These are phyloP conservation scores for Trichoderma asperelloides DNA, from an alignment of 495 filamentous ascomycete species.

Conservation along the genomic window DNA sequence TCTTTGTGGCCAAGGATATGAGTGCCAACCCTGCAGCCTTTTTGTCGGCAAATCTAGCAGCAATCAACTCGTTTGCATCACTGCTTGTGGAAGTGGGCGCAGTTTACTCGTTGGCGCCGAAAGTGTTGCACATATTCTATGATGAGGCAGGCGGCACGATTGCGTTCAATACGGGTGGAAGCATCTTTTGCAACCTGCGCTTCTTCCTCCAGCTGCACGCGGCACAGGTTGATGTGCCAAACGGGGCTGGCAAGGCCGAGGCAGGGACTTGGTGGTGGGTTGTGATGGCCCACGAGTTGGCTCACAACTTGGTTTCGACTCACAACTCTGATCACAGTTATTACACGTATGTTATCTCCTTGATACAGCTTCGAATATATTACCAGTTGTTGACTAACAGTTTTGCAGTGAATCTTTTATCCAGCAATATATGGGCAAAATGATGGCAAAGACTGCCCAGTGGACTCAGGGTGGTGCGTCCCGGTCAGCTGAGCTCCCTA, in stretches of 20 bases:
- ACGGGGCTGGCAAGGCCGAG: slow-evolving; percentile 41
- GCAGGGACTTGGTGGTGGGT: slow-evolving; percentile 88
- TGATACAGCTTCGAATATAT: slow-evolving; percentile 12
- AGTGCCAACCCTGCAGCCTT: slow-evolving; percentile 44
- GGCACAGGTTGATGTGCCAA: slow-evolving; percentile 19
- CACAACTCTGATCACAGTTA: slow-evolving; percentile 79
- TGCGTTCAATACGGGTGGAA: slow-evolving; percentile 81
- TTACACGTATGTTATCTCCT: slow-evolving; percentile 53
- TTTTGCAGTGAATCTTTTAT: slow-evolving; percentile 38
- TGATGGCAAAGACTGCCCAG: slow-evolving; percentile 32
- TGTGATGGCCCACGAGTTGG: slow-evolving; percentile 82
- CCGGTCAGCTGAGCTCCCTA: neutral
- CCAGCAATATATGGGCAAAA: slow-evolving; percentile 38
- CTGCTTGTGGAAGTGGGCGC: slow-evolving; percentile 60
- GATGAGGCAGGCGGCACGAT: slow-evolving; percentile 72
- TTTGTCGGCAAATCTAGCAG: slow-evolving; percentile 48
- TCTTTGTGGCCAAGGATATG: slow-evolving; percentile 56
- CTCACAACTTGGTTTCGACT: slow-evolving; percentile 77
- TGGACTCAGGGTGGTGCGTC: slow-evolving; percentile 10
- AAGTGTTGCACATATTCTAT: slow-evolving; percentile 75
- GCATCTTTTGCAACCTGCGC: slow-evolving; percentile 86
- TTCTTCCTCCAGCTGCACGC: slow-evolving; percentile 78
- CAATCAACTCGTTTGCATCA: slow-evolving; percentile 61
- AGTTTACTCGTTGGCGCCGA: slow-evolving; percentile 56
- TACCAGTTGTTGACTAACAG: neutral